phyloP scores from a whole-genome alignment of 1,139 yeast genomes.

The Suhomyces guaymorum region DNA sequence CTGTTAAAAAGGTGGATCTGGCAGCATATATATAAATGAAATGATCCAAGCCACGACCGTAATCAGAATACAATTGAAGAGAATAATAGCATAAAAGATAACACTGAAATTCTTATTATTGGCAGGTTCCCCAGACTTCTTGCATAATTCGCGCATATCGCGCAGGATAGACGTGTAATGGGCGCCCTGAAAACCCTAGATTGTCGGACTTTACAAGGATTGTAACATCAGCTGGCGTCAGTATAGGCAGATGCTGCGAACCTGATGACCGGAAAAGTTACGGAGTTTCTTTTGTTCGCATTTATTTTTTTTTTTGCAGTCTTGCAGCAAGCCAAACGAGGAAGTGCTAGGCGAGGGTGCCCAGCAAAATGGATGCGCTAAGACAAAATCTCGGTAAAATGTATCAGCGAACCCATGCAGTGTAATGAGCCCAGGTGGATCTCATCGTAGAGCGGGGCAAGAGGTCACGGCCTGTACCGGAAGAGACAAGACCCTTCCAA shows the following conservation, averaged over 20 bases:
- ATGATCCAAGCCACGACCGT: constrained; percentile 6
- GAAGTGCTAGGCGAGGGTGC: constrained; percentile 6
- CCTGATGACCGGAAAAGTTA: background rate
- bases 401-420: too few species aligned
- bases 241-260: too few species aligned
- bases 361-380: background rate
- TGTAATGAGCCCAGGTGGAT: too few species aligned
- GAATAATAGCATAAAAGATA: constrained; percentile 1
- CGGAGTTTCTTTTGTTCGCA: background rate
- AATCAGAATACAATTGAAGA: constrained; percentile 2
- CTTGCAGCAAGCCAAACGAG: background rate
- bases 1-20: background rate
- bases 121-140: constrained; percentile 2
- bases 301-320: constrained; percentile 5
- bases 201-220: too few species aligned
- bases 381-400: too few species aligned
- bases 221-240: too few species aligned
- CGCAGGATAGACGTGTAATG: too few species aligned
- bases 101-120: background rate
- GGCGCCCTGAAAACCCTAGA: too few species aligned
- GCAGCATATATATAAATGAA: constrained; percentile 3
- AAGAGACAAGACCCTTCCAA: too few species aligned
- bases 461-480: too few species aligned
- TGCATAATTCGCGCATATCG: background rate
- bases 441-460: too few species aligned